A percentile compares a stretch with the other conserved stretches of the same genome.
These are phyloP conservation scores for Phytopythium chamaehyphon DNA, from an alignment of 352 stramenopile genomes.

Conservation along the genomic window DNA sequence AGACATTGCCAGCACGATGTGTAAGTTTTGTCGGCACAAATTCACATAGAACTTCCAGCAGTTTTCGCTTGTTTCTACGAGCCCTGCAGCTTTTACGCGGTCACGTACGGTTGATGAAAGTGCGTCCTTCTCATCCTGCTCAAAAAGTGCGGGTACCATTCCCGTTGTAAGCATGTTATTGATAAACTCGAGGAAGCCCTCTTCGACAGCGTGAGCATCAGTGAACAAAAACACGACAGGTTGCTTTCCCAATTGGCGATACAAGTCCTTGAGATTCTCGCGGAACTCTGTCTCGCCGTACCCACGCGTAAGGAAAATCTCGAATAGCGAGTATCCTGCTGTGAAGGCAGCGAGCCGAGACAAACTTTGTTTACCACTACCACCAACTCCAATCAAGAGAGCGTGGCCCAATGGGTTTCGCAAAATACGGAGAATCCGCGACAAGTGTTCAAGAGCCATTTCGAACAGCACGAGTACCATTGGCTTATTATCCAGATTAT, in stretches of 20 bases:
- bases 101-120: constrained; percentile 80
- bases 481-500: constrained; percentile 94
- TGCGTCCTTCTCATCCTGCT: constrained; percentile 89
- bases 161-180: constrained; percentile 97
- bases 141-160: constrained; percentile 92
- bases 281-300: constrained; percentile 94
- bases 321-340: constrained; percentile 93
- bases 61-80: constrained; percentile 91
- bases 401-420: constrained; percentile 90
- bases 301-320: constrained; percentile 91
- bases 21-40: constrained; percentile 91
- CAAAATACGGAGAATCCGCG: constrained; percentile 91
- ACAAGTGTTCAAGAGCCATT: constrained; percentile 94
- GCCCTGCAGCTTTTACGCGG: constrained; percentile 84
- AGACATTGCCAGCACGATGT: constrained; percentile 94
- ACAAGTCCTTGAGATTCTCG: constrained; percentile 94
- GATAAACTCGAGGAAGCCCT: constrained; percentile 96
- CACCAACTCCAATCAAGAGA: constrained; percentile 92
- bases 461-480: constrained; percentile 96
- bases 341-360: constrained; percentile 91
- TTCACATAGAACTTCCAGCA: constrained; percentile 94
- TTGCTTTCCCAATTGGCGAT: constrained; percentile 81
- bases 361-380: constrained; percentile 93
- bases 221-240: constrained; percentile 95
- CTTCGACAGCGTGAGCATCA: constrained; percentile 93